A percentile compares a stretch with the other conserved stretches of the same genome.
phyloP scores from a whole-genome alignment of 1,284 basidiomycete species.

The Coriolopsis trogii region DNA sequence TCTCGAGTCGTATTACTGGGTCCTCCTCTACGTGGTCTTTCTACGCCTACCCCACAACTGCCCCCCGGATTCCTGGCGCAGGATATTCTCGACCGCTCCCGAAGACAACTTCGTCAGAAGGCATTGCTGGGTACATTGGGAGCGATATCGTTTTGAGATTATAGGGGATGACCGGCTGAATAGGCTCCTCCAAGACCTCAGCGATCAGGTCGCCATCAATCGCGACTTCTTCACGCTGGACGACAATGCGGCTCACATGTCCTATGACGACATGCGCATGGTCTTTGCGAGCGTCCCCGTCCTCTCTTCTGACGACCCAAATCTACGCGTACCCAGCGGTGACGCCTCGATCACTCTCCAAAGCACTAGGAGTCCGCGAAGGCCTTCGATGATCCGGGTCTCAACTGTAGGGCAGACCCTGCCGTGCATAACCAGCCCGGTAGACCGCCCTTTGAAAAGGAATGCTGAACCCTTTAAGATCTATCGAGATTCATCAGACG shows the following conservation, averaged over 20 bases:
- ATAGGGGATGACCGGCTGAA: too few species aligned
- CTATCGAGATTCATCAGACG: too few species aligned
- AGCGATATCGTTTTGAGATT: not conserved
- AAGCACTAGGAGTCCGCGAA: not conserved
- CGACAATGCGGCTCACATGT: not conserved
- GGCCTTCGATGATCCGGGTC: too few species aligned
- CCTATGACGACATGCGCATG: not conserved
- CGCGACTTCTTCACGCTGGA: not conserved
- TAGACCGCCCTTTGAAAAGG: too few species aligned
- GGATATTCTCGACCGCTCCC: too few species aligned
- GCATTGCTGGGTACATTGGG: not conserved
- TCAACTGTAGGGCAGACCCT: too few species aligned
- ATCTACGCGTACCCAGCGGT: too few species aligned
- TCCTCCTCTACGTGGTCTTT: not conserved
- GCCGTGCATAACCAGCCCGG: too few species aligned
- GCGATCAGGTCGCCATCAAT: not conserved
- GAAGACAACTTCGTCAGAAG: too few species aligned
- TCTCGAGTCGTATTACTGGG: constrained; percentile 3
- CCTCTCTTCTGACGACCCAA: too few species aligned
- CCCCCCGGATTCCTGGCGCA: not conserved
- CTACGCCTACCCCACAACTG: constrained; percentile 6
- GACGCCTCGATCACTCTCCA: not conserved
- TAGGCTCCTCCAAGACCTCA: too few species aligned
- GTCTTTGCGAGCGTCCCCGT: not conserved
- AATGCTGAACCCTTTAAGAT: too few species aligned